Conservation (phyloP, 139 green algal species). For the Dunaliella primolecta region DNA sequence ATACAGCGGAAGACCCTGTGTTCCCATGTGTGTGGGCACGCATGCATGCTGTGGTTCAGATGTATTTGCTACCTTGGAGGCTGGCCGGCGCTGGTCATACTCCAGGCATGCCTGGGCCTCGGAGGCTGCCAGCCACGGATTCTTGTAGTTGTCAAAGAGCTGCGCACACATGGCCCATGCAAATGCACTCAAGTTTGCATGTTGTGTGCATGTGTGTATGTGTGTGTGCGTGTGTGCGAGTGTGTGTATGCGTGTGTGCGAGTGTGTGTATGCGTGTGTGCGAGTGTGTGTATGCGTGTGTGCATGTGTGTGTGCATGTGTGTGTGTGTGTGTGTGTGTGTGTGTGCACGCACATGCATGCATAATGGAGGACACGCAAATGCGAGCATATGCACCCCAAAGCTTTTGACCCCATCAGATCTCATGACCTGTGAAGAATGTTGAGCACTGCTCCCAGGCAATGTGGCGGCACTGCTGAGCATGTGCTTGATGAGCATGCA, state of each 20-base stretch:
- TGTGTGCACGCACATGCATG: background rate
- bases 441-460: too few species aligned
- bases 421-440: too few species aligned
- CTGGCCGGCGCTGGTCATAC: background rate
- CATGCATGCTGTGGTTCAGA: too few species aligned
- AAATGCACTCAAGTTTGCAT: background rate
- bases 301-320: background rate
- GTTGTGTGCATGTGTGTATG: background rate
- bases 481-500: too few species aligned
- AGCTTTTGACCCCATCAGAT: too few species aligned
- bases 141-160: conserved; percentile 1
- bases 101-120: background rate
- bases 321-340: background rate
- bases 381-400: too few species aligned
- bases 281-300: background rate
- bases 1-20: too few species aligned
- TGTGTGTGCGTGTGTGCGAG: background rate
- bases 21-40: too few species aligned
- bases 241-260: background rate
- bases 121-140: background rate
- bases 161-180: background rate
- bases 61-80: conserved; percentile 4
- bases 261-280: background rate
- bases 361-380: too few species aligned
- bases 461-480: too few species aligned